A percentile compares a stretch with the other conserved stretches of the same genome.
Evolutionary conservation across 345 rosid species (phyloP).

Genomic region (Lepidium sativum): DNA sequence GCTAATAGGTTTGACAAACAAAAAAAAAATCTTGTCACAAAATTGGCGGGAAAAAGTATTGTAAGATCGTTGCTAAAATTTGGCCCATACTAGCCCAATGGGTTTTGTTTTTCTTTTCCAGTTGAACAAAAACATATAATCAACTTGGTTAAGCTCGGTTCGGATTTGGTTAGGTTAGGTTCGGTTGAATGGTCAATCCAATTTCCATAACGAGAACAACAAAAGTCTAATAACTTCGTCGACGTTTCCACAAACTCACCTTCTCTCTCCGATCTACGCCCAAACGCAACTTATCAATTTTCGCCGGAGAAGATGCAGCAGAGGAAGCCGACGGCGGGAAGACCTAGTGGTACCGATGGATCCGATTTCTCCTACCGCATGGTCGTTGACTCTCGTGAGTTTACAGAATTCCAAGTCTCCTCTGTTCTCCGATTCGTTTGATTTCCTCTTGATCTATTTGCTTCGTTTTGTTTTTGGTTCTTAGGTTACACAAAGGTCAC

Average conservation of each 20-base stretch:
- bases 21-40: too few species aligned
- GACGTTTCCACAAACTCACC: background rate
- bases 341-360: conserved; percentile 65
- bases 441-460: background rate
- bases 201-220: background rate
- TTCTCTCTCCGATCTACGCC: background rate
- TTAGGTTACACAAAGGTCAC: conserved; percentile 31
- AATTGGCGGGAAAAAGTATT: too few species aligned
- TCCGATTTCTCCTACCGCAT: conserved; percentile 79
- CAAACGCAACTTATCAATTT: background rate
- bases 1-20: too few species aligned
- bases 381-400: conserved; percentile 86
- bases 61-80: too few species aligned
- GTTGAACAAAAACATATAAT: too few species aligned
- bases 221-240: background rate
- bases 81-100: too few species aligned
- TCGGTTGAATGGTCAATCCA: background rate
- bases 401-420: background rate
- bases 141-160: too few species aligned
- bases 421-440: background rate
- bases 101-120: too few species aligned
- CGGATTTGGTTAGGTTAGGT: background rate
- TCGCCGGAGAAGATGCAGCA: conserved; percentile 35
- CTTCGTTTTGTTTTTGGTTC: background rate
- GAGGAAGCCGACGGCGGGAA: conserved; percentile 29